Percentiles rank a stretch among this genome's conserved stretches.
phyloP scores from a whole-genome alignment of 495 filamentous ascomycete species.

The Neohortaea acidophila region DNA sequence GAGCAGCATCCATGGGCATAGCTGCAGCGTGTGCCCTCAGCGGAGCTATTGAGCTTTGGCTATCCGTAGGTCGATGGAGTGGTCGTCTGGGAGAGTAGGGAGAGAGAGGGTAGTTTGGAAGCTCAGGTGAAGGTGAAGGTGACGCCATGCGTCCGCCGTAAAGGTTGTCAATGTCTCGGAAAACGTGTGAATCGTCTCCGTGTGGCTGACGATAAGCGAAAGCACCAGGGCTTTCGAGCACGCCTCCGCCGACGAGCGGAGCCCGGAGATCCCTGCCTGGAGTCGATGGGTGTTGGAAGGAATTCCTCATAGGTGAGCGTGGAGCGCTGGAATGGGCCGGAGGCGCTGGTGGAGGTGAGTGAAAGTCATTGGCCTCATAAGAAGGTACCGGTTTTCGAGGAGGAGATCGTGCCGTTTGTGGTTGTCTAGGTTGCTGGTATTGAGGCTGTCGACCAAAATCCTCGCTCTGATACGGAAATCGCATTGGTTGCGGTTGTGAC shows the following conservation, averaged over 20 bases:
- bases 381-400: too few relatives aligned
- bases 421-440: not conserved
- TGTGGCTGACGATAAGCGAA: conserved; percentile 58
- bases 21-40: too few relatives aligned
- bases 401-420: not conserved
- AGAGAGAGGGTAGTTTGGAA: too few relatives aligned
- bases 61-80: conserved; percentile 2
- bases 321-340: not conserved
- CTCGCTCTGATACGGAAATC: too few relatives aligned
- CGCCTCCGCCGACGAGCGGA: conserved; percentile 53
- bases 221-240: conserved; percentile 58
- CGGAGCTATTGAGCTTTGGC: conserved; percentile 4
- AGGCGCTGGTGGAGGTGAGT: not conserved
- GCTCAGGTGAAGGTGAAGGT: not conserved
- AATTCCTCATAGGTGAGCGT: not conserved
- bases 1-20: too few relatives aligned
- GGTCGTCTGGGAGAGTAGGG: too few relatives aligned
- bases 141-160: conserved; percentile 8
- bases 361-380: too few relatives aligned
- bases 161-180: conserved; percentile 35
- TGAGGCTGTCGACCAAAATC: too few relatives aligned
- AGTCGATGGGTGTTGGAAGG: not conserved
- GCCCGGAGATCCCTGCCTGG: too few relatives aligned
- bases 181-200: conserved; percentile 57
- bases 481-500: too few relatives aligned